Percentiles rank a stretch among this genome's conserved stretches.
These are phyloP conservation scores for Amanita exitialis DNA, from an alignment of 768 basidiomycete genomes.

Conservation along the genomic window DNA sequence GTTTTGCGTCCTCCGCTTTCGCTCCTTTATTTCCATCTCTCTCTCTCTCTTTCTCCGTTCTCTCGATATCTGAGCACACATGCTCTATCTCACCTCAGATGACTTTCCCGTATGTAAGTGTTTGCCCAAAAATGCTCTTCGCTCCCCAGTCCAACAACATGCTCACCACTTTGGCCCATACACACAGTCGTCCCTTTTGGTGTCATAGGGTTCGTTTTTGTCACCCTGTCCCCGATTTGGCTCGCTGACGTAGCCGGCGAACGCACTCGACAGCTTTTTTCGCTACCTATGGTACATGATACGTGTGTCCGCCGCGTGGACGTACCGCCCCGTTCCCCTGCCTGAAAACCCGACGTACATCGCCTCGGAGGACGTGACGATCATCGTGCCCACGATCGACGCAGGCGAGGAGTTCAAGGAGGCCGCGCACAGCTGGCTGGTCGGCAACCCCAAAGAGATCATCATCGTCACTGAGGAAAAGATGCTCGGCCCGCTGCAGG, in stretches of 20 bases:
- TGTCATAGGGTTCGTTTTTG: conserved; percentile 61
- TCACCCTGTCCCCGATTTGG: neutral
- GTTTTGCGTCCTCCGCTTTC: neutral
- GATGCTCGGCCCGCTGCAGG: conserved; percentile 83
- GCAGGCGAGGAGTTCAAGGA: conserved; percentile 94
- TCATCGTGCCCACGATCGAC: conserved; percentile 94
- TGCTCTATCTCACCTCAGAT: conserved; percentile 89
- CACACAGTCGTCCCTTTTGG: conserved; percentile 77
- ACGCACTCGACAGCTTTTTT: conserved; percentile 53
- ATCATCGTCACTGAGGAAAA: conserved; percentile 73
- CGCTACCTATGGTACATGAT: conserved; percentile 92
- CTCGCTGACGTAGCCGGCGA: conserved; percentile 8
- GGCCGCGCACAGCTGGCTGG: conserved; percentile 87
- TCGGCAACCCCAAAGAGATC: conserved; percentile 79
- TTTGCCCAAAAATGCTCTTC: neutral
- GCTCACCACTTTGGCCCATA: neutral
- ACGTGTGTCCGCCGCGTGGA: conserved; percentile 65
- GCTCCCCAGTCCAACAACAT: conserved; percentile 10
- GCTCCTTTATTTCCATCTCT: conserved; percentile 20
- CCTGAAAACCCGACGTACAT: conserved; percentile 88
- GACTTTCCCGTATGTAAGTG: conserved; percentile 81
- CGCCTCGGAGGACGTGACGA: conserved; percentile 88
- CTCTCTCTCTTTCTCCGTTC: conserved; percentile 27
- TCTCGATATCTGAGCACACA: conserved; percentile 22
- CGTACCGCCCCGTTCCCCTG: conserved; percentile 82